A percentile compares a stretch with the other conserved stretches of the same genome.
Conservation (phyloP, 2,329 filamentous ascomycete genomes). For the Colletotrichum navitas region DNA sequence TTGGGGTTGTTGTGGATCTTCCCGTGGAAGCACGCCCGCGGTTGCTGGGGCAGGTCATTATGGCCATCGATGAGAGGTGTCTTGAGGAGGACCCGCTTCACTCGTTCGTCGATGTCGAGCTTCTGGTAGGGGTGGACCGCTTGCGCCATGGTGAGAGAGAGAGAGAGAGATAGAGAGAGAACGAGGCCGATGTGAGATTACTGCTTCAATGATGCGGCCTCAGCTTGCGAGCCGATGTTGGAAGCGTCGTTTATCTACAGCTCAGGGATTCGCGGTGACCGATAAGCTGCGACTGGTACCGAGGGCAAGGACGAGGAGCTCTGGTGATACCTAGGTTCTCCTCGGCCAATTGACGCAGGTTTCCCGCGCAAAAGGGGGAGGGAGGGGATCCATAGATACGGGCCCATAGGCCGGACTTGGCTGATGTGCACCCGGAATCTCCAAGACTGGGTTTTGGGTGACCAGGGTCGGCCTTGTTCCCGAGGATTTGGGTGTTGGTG, state of each 20-base stretch:
- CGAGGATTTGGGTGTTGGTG: conserved; percentile 7
- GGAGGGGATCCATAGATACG: conserved; percentile 19
- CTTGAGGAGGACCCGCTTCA: conserved; percentile 46
- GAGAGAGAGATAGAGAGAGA: background rate
- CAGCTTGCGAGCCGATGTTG: background rate
- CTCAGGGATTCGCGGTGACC: background rate
- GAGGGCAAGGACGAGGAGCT: background rate
- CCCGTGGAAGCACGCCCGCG: conserved; percentile 47
- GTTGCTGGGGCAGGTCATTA: conserved; percentile 51
- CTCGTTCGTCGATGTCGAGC: conserved; percentile 46
- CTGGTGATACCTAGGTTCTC: background rate
- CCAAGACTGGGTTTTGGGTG: conserved; percentile 1
- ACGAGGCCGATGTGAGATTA: background rate
- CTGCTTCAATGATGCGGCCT: background rate
- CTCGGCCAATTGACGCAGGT: conserved; percentile 15
- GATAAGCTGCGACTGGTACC: background rate
- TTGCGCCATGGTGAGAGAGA: conserved; percentile 8
- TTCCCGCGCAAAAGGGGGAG: conserved; percentile 25
- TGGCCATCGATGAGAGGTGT: conserved; percentile 53
- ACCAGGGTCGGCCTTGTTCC: conserved; percentile 8
- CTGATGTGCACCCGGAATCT: background rate
- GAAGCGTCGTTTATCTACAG: background rate
- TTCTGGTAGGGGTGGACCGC: conserved; percentile 28
- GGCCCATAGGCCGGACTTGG: background rate
- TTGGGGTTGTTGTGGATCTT: conserved; percentile 51